Conservation (phyloP, 2,329 filamentous ascomycete genomes). For the Phaeosphaeriaceae sp. region DNA sequence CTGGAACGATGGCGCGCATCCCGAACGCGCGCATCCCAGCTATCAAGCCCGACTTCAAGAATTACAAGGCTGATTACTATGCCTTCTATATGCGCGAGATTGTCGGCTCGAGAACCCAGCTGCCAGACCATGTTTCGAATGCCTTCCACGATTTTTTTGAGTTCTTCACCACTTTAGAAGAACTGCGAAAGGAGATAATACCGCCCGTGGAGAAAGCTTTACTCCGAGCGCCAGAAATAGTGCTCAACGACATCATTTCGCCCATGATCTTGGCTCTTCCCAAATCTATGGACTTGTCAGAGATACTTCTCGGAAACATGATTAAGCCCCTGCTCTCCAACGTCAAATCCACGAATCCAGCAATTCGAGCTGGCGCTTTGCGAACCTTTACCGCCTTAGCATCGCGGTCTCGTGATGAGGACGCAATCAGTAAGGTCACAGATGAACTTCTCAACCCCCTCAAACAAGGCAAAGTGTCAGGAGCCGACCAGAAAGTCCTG, state of each 20-base stretch:
- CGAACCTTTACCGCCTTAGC: conserved; percentile 77
- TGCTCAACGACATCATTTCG: conserved; percentile 79
- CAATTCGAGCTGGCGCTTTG: conserved; percentile 77
- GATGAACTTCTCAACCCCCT: conserved; percentile 81
- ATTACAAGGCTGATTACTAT: conserved; percentile 75
- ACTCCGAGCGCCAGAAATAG: conserved; percentile 86
- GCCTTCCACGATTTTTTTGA: conserved; percentile 84
- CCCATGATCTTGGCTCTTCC: conserved; percentile 76
- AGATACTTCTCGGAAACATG: conserved; percentile 72
- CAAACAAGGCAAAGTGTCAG: conserved; percentile 82
- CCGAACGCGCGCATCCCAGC: conserved; percentile 68
- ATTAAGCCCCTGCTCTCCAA: conserved; percentile 89
- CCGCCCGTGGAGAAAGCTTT: conserved; percentile 88
- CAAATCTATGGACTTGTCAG: conserved; percentile 75
- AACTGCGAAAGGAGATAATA: conserved; percentile 77
- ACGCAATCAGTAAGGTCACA: conserved; percentile 69
- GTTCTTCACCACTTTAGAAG: conserved; percentile 74
- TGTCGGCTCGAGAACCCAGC: conserved; percentile 74
- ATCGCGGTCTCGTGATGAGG: conserved; percentile 64
- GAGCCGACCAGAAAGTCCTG: conserved; percentile 81
- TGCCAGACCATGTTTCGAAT: conserved; percentile 75
- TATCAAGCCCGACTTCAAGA: conserved; percentile 68
- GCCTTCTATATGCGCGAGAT: conserved; percentile 87
- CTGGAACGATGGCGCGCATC: conserved; percentile 82
- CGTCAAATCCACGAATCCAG: conserved; percentile 84